Percentiles rank a stretch among this genome's conserved stretches.
phyloP scores from a whole-genome alignment of 1,139 yeast genomes.

The Pichia sp. region DNA sequence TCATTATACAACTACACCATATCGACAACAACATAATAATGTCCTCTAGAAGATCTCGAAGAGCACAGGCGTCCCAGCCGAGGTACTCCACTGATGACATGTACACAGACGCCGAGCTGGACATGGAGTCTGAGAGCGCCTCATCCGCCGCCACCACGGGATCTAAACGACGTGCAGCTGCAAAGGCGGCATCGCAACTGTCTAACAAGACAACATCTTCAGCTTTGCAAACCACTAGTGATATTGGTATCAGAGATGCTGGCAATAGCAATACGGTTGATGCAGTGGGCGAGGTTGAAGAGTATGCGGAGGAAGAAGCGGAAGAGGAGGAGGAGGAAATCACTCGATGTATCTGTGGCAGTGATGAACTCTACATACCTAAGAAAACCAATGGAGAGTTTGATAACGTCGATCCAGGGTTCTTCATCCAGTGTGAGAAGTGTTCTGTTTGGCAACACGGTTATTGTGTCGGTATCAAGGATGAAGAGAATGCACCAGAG shows the following conservation, averaged over 20 bases:
- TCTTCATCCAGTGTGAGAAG: constrained; percentile 82
- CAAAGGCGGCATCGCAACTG: too few relatives aligned
- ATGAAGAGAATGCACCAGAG: constrained; percentile 75
- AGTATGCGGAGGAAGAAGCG: constrained; percentile 33
- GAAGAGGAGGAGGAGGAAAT: constrained; percentile 46
- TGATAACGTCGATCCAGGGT: constrained; percentile 66
- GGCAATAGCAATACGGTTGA: too few relatives aligned
- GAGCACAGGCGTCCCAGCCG: constrained; percentile 13
- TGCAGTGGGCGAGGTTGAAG: constrained; percentile 32
- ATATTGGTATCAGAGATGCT: too few relatives aligned
- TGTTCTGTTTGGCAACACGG: constrained; percentile 99
- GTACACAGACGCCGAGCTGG: too few relatives aligned
- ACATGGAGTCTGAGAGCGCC: too few relatives aligned
- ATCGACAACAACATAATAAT: too few relatives aligned
- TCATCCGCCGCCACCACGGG: too few relatives aligned
- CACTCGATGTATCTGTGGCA: constrained; percentile 86
- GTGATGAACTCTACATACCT: constrained; percentile 55
- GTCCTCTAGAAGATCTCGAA: constrained; percentile 26
- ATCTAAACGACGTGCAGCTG: too few relatives aligned
- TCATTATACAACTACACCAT: too few relatives aligned
- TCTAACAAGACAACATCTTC: too few relatives aligned
- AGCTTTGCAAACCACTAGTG: too few relatives aligned
- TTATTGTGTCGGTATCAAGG: constrained; percentile 77
- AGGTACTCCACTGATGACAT: too few relatives aligned
- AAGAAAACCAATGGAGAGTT: constrained; percentile 44